Evolutionary conservation across 2,329 filamentous ascomycete genomes (phyloP).

Genomic region (Epichloe typhina): DNA sequence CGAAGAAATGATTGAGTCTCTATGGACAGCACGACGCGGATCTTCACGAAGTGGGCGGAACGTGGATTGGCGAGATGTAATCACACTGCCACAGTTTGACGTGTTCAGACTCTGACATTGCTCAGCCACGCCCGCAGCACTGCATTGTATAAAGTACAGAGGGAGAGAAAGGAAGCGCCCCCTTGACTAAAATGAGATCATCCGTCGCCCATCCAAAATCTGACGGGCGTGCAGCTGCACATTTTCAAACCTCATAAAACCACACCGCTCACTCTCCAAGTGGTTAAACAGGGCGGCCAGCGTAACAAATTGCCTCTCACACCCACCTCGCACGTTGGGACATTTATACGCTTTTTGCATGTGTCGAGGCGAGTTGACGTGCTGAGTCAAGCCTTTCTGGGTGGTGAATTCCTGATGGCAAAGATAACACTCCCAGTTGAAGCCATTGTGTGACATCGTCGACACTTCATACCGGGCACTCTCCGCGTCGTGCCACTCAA

Average conservation of each 20-base stretch:
- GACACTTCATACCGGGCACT: slow-evolving; percentile 24
- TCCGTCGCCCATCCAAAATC: not conserved
- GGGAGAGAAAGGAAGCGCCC: too few species aligned
- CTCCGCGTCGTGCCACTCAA: slow-evolving; percentile 25
- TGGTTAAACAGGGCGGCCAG: slow-evolving; percentile 28
- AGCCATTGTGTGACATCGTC: slow-evolving; percentile 28
- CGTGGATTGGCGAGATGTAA: slow-evolving; percentile 21
- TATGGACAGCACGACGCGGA: slow-evolving; percentile 16
- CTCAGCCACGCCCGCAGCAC: too few species aligned
- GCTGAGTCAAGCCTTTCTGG: slow-evolving; percentile 27
- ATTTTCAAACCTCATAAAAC: slow-evolving; percentile 22
- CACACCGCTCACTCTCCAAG: slow-evolving; percentile 30
- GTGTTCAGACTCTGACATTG: slow-evolving; percentile 11
- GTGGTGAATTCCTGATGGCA: slow-evolving; percentile 31
- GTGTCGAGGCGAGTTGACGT: slow-evolving; percentile 36
- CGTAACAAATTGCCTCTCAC: slow-evolving; percentile 23
- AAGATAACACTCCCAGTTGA: slow-evolving; percentile 17
- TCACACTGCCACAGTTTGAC: slow-evolving; percentile 19
- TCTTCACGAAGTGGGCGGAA: slow-evolving; percentile 7
- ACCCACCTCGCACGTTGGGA: slow-evolving; percentile 16
- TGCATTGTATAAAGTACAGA: too few species aligned
- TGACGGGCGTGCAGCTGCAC: slow-evolving; percentile 16
- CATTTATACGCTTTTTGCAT: slow-evolving; percentile 27
- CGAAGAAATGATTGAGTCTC: slow-evolving; percentile 16
- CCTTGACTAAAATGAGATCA: slow-evolving; percentile 3